Conservation (phyloP, 768 basidiomycete genomes). For the Rubroboletus pulcherrimus region DNA sequence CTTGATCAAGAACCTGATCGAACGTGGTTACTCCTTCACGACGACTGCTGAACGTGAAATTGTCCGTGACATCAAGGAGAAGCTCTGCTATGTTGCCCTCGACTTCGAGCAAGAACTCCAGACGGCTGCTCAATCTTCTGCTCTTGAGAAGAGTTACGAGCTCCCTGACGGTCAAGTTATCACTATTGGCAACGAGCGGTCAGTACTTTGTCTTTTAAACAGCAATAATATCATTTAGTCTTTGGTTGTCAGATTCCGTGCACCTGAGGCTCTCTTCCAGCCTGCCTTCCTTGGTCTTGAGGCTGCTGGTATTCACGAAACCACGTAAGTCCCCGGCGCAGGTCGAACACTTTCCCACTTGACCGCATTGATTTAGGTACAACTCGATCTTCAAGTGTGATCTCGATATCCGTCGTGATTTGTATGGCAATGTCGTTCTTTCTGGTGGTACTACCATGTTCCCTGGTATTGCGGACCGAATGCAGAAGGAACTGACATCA, state of each 20-base stretch:
- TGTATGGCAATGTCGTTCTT: constrained; percentile 40
- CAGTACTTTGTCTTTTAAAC: constrained; percentile 5
- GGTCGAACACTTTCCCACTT: not conserved
- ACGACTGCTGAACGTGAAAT: constrained; percentile 93
- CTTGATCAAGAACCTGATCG: constrained; percentile 80
- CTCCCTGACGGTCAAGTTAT: constrained; percentile 93
- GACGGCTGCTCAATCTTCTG: constrained; percentile 84
- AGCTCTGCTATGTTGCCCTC: constrained; percentile 89
- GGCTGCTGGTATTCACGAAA: constrained; percentile 79
- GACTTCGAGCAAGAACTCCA: constrained; percentile 94
- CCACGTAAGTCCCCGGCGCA: constrained; percentile 39
- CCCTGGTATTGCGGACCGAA: constrained; percentile 92
- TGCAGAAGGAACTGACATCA: constrained; percentile 90
- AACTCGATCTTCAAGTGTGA: constrained; percentile 69
- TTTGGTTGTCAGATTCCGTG: constrained; percentile 43
- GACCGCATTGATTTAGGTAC: constrained; percentile 30
- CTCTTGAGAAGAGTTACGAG: constrained; percentile 91
- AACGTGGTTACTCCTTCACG: constrained; percentile 92
- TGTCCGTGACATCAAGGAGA: constrained; percentile 93
- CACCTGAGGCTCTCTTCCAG: constrained; percentile 57
- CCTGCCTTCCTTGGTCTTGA: constrained; percentile 64
- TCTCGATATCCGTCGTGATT: constrained; percentile 50
- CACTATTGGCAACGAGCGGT: constrained; percentile 72
- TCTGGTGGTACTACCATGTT: constrained; percentile 93
- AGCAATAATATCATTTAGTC: not conserved